These are phyloP conservation scores for Fraxinus anomala DNA, from an alignment of 257 asterid species.

Conservation along the genomic window DNA sequence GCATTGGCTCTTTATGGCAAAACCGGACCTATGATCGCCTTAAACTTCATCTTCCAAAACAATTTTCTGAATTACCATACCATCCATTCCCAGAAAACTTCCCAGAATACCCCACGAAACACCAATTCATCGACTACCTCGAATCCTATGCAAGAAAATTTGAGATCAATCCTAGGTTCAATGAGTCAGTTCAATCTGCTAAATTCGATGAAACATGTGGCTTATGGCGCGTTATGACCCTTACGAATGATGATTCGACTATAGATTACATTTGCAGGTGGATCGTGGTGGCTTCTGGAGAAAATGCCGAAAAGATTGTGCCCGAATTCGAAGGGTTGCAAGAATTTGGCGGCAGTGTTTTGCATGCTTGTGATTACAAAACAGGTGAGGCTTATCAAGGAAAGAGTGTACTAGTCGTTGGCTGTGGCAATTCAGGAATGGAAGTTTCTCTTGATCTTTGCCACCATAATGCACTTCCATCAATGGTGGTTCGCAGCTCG, in stretches of 20 bases:
- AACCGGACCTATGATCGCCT: conserved; percentile 81
- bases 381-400: conserved; percentile 65
- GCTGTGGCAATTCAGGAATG: conserved; percentile 97
- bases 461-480: conserved; percentile 65
- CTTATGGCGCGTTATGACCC: conserved; percentile 66
- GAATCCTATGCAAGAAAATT: conserved; percentile 59
- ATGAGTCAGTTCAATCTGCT: conserved; percentile 64
- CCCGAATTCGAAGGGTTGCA: conserved; percentile 68
- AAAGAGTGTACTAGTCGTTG: conserved; percentile 71
- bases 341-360: conserved; percentile 54
- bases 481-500: conserved; percentile 77
- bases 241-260: conserved; percentile 17
- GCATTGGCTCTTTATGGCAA: conserved; percentile 96
- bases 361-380: conserved; percentile 86
- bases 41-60: conserved; percentile 82
- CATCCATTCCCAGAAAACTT: conserved; percentile 62
- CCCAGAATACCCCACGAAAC: conserved; percentile 75
- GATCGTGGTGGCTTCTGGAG: conserved; percentile 93
- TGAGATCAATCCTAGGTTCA: conserved; percentile 64
- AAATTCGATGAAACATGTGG: conserved; percentile 69
- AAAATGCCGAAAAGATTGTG: conserved; percentile 76
- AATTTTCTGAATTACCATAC: conserved; percentile 77
- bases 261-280: conserved; percentile 76
- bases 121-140: conserved; percentile 75
- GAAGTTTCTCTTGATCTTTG: conserved; percentile 89